phyloP scores from a whole-genome alignment of 208 protist genomes.

The Trypanosoma boissoni region DNA sequence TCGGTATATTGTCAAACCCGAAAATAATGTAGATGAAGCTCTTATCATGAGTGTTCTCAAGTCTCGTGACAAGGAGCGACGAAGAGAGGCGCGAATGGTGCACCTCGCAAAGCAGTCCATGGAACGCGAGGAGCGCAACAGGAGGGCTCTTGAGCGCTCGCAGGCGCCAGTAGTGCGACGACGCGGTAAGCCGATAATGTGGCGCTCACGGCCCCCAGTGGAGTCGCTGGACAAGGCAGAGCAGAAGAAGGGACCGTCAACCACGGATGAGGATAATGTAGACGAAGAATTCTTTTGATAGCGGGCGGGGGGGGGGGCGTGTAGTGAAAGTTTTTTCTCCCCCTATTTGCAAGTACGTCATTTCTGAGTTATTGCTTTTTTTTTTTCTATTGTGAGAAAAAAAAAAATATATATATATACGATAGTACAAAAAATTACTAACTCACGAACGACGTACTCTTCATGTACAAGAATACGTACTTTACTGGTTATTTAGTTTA shows the following conservation, averaged over 20 bases:
- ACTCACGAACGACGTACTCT: too few species aligned
- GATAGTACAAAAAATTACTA: too few species aligned
- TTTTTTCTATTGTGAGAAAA: neutral
- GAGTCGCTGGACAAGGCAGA: conserved; percentile 30
- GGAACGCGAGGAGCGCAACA: conserved; percentile 78
- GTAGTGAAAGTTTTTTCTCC: conserved; percentile 40
- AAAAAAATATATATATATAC: neutral
- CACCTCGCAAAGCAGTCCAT: conserved; percentile 70
- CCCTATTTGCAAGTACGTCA: conserved; percentile 8
- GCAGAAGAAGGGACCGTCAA: conserved; percentile 28
- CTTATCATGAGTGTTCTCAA: conserved; percentile 80
- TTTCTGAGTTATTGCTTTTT: conserved; percentile 6
- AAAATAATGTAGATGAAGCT: conserved; percentile 61
- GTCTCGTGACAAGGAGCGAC: conserved; percentile 82
- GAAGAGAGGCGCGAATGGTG: conserved; percentile 61
- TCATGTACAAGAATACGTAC: too few species aligned
- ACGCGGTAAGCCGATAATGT: conserved; percentile 81
- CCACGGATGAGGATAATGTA: conserved; percentile 26
- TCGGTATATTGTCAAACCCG: conserved; percentile 62
- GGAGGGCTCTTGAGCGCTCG: conserved; percentile 68
- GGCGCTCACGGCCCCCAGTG: conserved; percentile 59
- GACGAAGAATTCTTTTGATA: conserved; percentile 36
- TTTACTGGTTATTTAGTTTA: too few species aligned
- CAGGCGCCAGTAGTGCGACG: conserved; percentile 72
- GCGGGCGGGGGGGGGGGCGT: conserved; percentile 33